A percentile compares a stretch with the other conserved stretches of the same genome.
phyloP scores from a whole-genome alignment of 2,329 filamentous ascomycete species.

The Diaporthe sp. region DNA sequence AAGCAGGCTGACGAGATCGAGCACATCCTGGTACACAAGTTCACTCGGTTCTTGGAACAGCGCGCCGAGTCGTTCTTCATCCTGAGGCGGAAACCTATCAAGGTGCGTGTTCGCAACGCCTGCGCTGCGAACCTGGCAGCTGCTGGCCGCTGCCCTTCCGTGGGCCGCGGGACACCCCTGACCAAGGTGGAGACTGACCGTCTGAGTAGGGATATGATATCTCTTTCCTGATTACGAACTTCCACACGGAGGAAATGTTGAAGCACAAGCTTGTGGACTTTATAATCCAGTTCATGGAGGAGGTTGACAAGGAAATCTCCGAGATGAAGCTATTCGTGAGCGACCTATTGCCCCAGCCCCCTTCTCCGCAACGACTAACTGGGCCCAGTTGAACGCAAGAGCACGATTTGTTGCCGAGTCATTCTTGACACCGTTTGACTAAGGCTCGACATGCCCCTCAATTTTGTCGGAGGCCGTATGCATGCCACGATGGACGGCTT shows the following conservation, averaged over 20 bases:
- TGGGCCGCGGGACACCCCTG: background rate
- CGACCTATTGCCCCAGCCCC: background rate
- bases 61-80: slow-evolving; percentile 98
- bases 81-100: slow-evolving; percentile 92
- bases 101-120: slow-evolving; percentile 68
- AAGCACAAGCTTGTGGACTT: slow-evolving; percentile 99
- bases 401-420: slow-evolving; percentile 98
- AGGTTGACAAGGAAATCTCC: slow-evolving; percentile 99
- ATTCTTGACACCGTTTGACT: slow-evolving; percentile 82
- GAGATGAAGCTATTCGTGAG: slow-evolving; percentile 97
- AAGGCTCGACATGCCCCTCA: background rate
- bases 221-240: slow-evolving; percentile 98
- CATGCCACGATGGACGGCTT: background rate
- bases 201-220: slow-evolving; percentile 89
- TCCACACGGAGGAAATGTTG: slow-evolving; percentile 98
- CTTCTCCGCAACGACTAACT: slow-evolving; percentile 45
- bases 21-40: slow-evolving; percentile 97
- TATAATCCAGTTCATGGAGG: slow-evolving; percentile 99
- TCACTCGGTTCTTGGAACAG: slow-evolving; percentile 96
- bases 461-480: background rate
- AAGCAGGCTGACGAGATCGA: slow-evolving; percentile 99
- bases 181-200: slow-evolving; percentile 35
- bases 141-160: background rate
- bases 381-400: slow-evolving; percentile 86
- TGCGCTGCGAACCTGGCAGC: background rate